These are phyloP conservation scores for Boletellus deceptivus DNA, from an alignment of 1,284 basidiomycete species.

Conservation along the genomic window DNA sequence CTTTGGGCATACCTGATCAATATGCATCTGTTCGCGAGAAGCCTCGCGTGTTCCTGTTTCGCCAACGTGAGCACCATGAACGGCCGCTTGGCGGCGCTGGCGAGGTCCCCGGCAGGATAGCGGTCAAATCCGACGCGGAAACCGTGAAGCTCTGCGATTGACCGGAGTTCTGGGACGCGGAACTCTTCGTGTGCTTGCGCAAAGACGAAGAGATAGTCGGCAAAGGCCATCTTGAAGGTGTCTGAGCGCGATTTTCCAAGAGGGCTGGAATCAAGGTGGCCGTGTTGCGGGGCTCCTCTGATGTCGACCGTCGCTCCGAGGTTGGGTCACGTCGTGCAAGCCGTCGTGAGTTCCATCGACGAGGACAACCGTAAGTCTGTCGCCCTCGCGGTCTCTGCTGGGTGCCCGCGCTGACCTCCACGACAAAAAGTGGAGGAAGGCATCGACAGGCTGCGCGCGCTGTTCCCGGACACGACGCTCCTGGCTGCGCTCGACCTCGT, in stretches of 20 bases:
- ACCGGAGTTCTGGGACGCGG: constrained; percentile 75
- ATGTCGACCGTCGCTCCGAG: constrained; percentile 18
- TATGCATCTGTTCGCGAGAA: constrained; percentile 79
- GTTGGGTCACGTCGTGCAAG: constrained; percentile 28
- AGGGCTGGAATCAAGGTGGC: background rate
- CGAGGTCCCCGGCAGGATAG: constrained; percentile 33
- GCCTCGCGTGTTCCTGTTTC: constrained; percentile 68
- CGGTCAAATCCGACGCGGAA: constrained; percentile 49
- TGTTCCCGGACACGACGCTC: constrained; percentile 61
- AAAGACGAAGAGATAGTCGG: constrained; percentile 69
- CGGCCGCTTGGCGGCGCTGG: constrained; percentile 56
- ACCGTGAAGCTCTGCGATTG: constrained; percentile 64
- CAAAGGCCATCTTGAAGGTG: constrained; percentile 23
- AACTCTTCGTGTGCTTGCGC: constrained; percentile 81
- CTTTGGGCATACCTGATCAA: constrained; percentile 67
- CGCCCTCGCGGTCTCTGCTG: background rate
- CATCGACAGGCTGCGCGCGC: constrained; percentile 49
- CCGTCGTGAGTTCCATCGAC: constrained; percentile 29
- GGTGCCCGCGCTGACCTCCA: constrained; percentile 8
- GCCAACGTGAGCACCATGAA: constrained; percentile 75
- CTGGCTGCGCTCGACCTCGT: constrained; percentile 70
- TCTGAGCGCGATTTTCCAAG: background rate
- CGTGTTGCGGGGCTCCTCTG: background rate
- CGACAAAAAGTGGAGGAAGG: constrained; percentile 49
- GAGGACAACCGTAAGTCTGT: constrained; percentile 28